Evolutionary conservation across 257 asterid species (phyloP), one percentile per base, ranked within the genome.

Genomic region (Salvia splendens): DNA sequence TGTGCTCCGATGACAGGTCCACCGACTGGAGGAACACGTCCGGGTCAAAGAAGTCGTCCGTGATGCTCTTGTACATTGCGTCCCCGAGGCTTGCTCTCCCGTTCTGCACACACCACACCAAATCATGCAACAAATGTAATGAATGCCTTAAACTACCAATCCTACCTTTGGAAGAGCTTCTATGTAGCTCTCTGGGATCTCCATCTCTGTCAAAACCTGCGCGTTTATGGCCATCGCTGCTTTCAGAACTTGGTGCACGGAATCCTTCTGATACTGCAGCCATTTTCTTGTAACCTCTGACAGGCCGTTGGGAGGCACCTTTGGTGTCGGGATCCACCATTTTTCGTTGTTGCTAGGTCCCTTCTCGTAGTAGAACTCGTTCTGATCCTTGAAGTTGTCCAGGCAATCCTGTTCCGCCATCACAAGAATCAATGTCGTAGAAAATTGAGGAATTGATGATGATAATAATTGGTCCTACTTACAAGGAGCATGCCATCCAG

Each of bases 291-390:
- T 72, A 41, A 20, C 77, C 3, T 88, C 96, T 10, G 96, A 88
- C 61, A 90, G 70, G 46, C 99, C 99, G 5, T 75, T 72, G 0
- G 80, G 67, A 5, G 95, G 91, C 75, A 91, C 97, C 75, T 82
- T 82, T 24, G 99, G 96, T 32, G 84, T 75, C 1, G 97, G 99
- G 63, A 93, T 83, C 97, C 99, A 93, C 99, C 99, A 93, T 80
- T 88, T 91, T 17, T 20, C 69, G 53, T 16, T 76, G 82, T 54
- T 82, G 67, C 65, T 73, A 33, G 51, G 84, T 75, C 84, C 46
- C 75, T 75, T 8, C 10, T 57, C 65, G 68, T 93, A 93, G 73
- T 72, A 71, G 81, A 93, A 93, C 78, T 90, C 96, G 3, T 54
- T 63, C 66, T 88, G 95, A 54, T 85, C 89, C 64, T 81, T 81